Conservation (phyloP, 306 rosid species). For the Ormosia emarginata region DNA sequence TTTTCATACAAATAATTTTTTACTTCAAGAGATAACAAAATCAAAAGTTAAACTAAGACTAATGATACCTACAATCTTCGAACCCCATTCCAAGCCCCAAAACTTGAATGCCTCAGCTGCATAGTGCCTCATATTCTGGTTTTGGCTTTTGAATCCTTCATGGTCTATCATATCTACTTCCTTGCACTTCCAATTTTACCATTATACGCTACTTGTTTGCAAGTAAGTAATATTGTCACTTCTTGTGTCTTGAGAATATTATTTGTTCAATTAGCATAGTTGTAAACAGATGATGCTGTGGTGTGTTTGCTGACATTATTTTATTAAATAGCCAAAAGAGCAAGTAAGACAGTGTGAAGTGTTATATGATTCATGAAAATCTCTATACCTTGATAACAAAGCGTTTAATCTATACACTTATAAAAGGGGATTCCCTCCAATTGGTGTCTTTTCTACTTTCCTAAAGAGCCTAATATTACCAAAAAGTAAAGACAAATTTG, state of each 20-base stretch:
- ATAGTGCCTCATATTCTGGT: not conserved
- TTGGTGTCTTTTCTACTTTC: not conserved
- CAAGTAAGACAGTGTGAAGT: not conserved
- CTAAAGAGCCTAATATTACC: not conserved
- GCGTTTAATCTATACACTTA: not conserved
- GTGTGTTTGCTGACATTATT: no score
- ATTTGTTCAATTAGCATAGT: not conserved
- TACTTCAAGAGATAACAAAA: not conserved
- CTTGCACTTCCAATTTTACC: not conserved
- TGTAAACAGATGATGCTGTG: not conserved
- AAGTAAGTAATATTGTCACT: not conserved
- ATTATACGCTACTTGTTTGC: no score
- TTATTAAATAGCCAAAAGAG: not conserved
- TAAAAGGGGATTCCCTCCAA: not conserved
- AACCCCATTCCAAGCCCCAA: not conserved
- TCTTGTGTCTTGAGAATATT: not conserved
- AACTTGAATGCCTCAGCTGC: not conserved
- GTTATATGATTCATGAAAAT: not conserved
- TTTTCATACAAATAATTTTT: not conserved
- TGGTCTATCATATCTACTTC: not conserved
- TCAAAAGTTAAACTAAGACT: not conserved
- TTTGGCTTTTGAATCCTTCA: not conserved
- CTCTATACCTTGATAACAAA: not conserved
- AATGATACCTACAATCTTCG: not conserved
- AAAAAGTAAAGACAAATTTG: not conserved